phyloP scores from a whole-genome alignment of 768 basidiomycete species.

The Sistotremastrum suecicum region DNA sequence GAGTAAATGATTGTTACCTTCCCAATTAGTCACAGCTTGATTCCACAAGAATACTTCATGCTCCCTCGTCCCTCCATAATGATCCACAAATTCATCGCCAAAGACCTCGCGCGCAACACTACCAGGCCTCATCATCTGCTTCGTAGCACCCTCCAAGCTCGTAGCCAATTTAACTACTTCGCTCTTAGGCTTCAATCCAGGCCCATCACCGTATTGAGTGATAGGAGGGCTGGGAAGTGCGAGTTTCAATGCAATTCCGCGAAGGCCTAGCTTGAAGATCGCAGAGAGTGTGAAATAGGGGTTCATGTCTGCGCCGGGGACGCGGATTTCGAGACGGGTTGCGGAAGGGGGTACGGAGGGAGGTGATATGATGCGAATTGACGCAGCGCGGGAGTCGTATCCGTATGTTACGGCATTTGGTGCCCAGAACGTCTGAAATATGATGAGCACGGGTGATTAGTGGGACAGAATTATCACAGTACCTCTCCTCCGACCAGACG shows the following conservation, averaged over 20 bases:
- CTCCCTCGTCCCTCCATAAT: conserved; percentile 88
- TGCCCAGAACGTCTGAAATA: conserved; percentile 60
- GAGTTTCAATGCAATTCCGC: conserved; percentile 74
- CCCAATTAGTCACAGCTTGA: conserved; percentile 87
- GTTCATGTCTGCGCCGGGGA: conserved; percentile 97
- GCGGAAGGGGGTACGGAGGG: conserved; percentile 71
- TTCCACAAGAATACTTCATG: conserved; percentile 83
- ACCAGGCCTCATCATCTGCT: conserved; percentile 58
- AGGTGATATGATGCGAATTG: conserved; percentile 83
- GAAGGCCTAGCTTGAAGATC: conserved; percentile 73
- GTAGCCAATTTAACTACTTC: conserved; percentile 65
- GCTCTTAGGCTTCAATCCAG: conserved; percentile 12
- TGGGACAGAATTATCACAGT: conserved; percentile 2
- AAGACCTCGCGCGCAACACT: conserved; percentile 83
- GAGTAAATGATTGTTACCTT: conserved; percentile 28
- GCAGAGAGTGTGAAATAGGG: conserved; percentile 82
- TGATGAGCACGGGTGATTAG: conserved; percentile 14
- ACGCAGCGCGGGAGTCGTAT: conserved; percentile 88
- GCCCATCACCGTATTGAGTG: conserved; percentile 24
- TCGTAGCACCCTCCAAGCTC: conserved; percentile 68
- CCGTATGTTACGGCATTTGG: conserved; percentile 90
- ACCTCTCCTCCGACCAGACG: conserved; percentile 84
- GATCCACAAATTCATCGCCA: conserved; percentile 85
- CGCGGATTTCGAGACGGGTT: conserved; percentile 84
- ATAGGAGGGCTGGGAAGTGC: conserved; percentile 60